phyloP scores from a whole-genome alignment of 495 filamentous ascomycete species.

The Aspergillus ostianus region DNA sequence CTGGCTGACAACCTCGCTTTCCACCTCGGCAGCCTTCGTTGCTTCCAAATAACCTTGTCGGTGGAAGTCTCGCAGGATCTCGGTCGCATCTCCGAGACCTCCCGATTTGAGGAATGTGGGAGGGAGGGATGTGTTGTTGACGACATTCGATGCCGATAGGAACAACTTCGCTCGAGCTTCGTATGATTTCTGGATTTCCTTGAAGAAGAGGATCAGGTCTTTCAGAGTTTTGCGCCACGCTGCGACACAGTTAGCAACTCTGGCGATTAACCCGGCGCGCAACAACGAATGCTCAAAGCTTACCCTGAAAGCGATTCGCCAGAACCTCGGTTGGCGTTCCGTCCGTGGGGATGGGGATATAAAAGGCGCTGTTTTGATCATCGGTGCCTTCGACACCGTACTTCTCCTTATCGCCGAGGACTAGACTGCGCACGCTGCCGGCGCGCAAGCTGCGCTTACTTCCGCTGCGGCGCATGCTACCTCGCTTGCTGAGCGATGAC shows the following conservation, averaged over 20 bases:
- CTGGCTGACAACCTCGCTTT: constrained; percentile 84
- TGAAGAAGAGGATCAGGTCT: constrained; percentile 90
- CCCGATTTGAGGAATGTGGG: constrained; percentile 70
- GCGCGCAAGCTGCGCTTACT: constrained; percentile 75
- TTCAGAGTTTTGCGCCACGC: constrained; percentile 96
- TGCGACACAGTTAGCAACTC: constrained; percentile 35
- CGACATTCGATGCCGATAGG: constrained; percentile 75
- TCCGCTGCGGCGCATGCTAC: constrained; percentile 73
- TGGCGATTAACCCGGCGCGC: neutral
- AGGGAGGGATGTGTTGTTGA: constrained; percentile 76
- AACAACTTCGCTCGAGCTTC: constrained; percentile 82
- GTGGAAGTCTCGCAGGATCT: constrained; percentile 78
- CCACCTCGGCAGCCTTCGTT: constrained; percentile 87
- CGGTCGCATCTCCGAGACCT: constrained; percentile 81
- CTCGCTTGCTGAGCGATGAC: constrained; percentile 66
- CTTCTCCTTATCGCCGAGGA: constrained; percentile 58
- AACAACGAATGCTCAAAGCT: constrained; percentile 22
- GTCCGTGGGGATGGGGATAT: constrained; percentile 81
- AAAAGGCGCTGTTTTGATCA: constrained; percentile 80
- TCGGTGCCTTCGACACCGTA: constrained; percentile 58
- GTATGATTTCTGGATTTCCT: constrained; percentile 88
- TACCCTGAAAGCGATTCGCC: constrained; percentile 87
- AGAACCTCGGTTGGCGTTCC: constrained; percentile 88
- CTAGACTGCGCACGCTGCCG: constrained; percentile 76
- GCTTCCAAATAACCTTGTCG: constrained; percentile 76